Evolutionary conservation across 176 grass and related monocot species (phyloP), one percentile per base, ranked within the genome.

Genomic region (Lolium rigidum): DNA sequence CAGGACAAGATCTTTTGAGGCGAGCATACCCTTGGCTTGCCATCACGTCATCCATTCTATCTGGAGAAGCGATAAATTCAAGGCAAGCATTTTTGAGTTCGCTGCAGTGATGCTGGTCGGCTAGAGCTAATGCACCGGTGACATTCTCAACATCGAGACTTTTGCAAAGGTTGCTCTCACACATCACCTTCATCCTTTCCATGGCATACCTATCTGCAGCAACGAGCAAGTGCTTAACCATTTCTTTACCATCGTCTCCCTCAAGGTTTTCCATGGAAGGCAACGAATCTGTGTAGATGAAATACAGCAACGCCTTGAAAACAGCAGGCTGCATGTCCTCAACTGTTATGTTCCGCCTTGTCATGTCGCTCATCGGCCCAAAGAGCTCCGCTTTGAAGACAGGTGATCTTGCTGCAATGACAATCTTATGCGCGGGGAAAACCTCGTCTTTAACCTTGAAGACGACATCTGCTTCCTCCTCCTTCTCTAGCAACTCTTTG

Each of bases 281-380:
- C 39, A 44, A 72, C 2, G 20, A 47, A 47, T 72, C 18, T 47
- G 49, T 51, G 49, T 50, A 51, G 49, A 51, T 51, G 49, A 51
- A 71, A 10, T 21, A 39, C 39, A 71, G 68, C 35, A 71, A 71
- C 4, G 68, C 66, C 66, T 41, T 70, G 66, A 70, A 70, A 70
- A 70, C 66, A n/a, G 35, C 66, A 5, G 66, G 66, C 66, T 41
- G 66, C 66, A 70, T 41, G 20, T 70, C 35, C 41, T 70, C 66
- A 41, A 70, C 8, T 2, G 39, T 12, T 44, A 71, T 21, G 68
- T 4, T 41, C 18, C 4, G 17, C 68, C 18, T 44, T 71, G 68
- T n/a, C 68, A 9, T n/a, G 68, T 44, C 18, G 18, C 68, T 46
- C 18, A 71, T 44, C 38, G 18, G 68, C 41, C 68, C 68, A 71